A percentile compares a stretch with the other conserved stretches of the same genome.
Evolutionary conservation across 2,329 filamentous ascomycete species (phyloP).

Genomic region (Cordyceps farinosa): DNA sequence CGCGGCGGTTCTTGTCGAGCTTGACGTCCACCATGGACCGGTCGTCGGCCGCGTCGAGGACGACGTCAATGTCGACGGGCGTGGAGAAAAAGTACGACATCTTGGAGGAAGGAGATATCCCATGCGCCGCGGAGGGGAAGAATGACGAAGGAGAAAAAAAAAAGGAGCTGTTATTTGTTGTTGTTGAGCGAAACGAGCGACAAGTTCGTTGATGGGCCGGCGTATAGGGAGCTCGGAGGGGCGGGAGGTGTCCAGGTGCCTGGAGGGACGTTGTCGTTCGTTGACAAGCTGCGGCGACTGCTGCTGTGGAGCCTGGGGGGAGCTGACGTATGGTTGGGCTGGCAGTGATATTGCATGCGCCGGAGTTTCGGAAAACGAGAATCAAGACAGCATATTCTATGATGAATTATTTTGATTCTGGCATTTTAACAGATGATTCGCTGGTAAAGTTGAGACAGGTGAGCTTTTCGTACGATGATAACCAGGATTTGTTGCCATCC

Average conservation of each 20-base stretch:
- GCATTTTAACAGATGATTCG: too few species aligned
- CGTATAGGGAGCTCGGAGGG: constrained; percentile 5
- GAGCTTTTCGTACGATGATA: too few species aligned
- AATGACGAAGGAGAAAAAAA: too few species aligned
- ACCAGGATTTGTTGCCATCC: too few species aligned
- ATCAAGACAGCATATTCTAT: not conserved
- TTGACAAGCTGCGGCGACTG: constrained; percentile 8
- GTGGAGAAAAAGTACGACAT: constrained; percentile 99
- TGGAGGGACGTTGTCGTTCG: constrained; percentile 10
- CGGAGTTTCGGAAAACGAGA: not conserved
- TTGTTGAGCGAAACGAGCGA: not conserved
- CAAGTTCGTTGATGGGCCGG: not conserved
- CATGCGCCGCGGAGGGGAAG: not conserved
- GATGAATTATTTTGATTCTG: not conserved
- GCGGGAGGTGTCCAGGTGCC: not conserved
- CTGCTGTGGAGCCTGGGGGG: constrained; percentile 8
- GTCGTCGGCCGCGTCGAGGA: constrained; percentile 92
- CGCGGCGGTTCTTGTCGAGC: constrained; percentile 94
- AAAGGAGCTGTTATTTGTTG: not conserved
- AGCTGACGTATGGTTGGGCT: constrained; percentile 17
- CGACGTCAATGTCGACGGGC: constrained; percentile 97
- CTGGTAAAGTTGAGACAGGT: too few species aligned
- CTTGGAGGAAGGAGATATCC: not conserved
- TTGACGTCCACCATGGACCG: constrained; percentile 95
- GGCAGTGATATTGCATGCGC: not conserved